Conservation (phyloP, 1,139 yeast genomes). For the Candida sp. region DNA sequence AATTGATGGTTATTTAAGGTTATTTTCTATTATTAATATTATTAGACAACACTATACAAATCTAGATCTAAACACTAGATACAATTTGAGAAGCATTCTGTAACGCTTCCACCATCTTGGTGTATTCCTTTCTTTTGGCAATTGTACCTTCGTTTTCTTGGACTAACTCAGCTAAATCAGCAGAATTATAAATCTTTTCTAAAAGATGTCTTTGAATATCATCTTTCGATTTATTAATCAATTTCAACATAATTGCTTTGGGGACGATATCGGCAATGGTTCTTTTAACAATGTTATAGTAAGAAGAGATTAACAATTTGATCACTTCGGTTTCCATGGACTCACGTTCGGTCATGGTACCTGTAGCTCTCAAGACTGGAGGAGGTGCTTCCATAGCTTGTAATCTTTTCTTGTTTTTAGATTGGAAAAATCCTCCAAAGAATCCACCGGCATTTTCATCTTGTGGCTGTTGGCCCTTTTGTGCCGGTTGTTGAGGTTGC, state of each 20-base stretch:
- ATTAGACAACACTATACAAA: not conserved
- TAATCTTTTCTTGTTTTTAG: conserved; percentile 89
- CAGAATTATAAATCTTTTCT: conserved; percentile 80
- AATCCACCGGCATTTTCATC: conserved; percentile 64
- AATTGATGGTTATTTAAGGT: too few species aligned
- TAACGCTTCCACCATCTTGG: conserved; percentile 91
- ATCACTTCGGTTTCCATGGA: conserved; percentile 96
- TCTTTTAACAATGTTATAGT: conserved; percentile 88
- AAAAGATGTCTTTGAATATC: conserved; percentile 88
- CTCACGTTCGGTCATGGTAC: conserved; percentile 93
- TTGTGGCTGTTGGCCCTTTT: conserved; percentile 13
- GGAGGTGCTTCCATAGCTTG: conserved; percentile 99
- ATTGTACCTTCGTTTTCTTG: conserved; percentile 92
- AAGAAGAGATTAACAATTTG: conserved; percentile 84
- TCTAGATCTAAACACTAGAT: conserved; percentile 57
- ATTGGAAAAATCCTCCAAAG: conserved; percentile 92
- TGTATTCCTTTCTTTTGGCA: conserved; percentile 92
- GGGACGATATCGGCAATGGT: conserved; percentile 94
- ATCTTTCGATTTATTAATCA: conserved; percentile 78
- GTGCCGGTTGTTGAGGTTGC: conserved; percentile 19
- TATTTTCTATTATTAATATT: not conserved
- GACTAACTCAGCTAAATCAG: conserved; percentile 72
- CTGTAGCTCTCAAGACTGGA: conserved; percentile 89
- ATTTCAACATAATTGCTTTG: conserved; percentile 90
- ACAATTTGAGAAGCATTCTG: conserved; percentile 90